Conservation (phyloP, 129 eudicot genomes). For the Sambucus nigra region DNA sequence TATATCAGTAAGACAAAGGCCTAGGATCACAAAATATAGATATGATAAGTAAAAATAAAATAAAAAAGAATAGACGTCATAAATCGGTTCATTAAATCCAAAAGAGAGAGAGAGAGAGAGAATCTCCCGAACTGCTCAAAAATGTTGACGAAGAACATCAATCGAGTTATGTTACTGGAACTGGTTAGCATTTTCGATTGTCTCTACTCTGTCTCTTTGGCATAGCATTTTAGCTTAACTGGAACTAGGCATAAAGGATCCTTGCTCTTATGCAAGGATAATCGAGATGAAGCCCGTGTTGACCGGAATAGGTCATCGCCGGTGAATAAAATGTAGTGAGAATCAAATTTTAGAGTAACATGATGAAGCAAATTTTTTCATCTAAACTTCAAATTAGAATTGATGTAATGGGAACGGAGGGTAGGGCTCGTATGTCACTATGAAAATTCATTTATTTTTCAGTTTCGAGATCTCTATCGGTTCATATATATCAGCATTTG, state of each 20-base stretch:
- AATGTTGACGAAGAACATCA: slow-evolving; percentile 16
- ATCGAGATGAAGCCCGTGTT: slow-evolving; percentile 14
- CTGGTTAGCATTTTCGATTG: slow-evolving; percentile 21
- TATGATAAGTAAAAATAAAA: too few relatives aligned
- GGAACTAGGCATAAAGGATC: slow-evolving; percentile 23
- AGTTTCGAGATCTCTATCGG: too few relatives aligned
- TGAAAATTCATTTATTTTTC: too few relatives aligned
- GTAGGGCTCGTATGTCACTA: too few relatives aligned
- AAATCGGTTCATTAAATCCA: slow-evolving; percentile 81
- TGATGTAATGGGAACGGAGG: too few relatives aligned
- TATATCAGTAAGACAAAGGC: too few relatives aligned
- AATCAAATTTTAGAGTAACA: too few relatives aligned
- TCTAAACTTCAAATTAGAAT: too few relatives aligned
- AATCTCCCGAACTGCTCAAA: slow-evolving; percentile 26
- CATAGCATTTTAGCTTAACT: slow-evolving; percentile 23
- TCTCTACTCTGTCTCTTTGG: slow-evolving; percentile 43
- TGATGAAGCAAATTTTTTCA: too few relatives aligned
- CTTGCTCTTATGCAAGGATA: slow-evolving; percentile 25
- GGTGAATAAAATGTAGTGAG: slow-evolving; percentile 18
- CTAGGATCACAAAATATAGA: too few relatives aligned
- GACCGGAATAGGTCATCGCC: slow-evolving; percentile 26
- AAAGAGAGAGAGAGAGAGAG: slow-evolving; percentile 46
- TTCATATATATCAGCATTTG: too few relatives aligned
- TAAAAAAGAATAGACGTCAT: slow-evolving; percentile 61
- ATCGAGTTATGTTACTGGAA: slow-evolving; percentile 16